A percentile compares a stretch with the other conserved stretches of the same genome.
These are phyloP conservation scores for Trichosporon sp. DNA, from an alignment of 1,284 basidiomycete genomes.

Conservation along the genomic window DNA sequence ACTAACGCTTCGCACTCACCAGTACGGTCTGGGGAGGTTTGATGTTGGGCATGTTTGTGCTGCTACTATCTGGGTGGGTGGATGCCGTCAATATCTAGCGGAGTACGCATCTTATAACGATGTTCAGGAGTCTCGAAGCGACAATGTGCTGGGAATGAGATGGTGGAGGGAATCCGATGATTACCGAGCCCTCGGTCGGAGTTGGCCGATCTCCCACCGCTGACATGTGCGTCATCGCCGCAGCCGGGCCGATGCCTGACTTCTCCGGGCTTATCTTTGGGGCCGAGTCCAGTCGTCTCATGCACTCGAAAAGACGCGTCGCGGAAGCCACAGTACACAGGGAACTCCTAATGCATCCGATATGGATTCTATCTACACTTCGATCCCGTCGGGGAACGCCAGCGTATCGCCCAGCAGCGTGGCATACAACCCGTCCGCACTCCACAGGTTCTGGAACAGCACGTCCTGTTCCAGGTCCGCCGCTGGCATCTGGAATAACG, in stretches of 20 bases:
- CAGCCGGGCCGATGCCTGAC: neutral
- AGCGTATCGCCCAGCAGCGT: constrained; percentile 19
- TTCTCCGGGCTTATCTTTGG: neutral
- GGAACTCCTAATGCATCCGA: neutral
- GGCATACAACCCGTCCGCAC: constrained; percentile 13
- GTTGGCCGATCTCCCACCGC: neutral
- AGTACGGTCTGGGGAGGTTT: constrained; percentile 8
- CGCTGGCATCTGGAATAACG: constrained; percentile 17
- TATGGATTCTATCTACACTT: neutral
- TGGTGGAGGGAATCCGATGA: neutral
- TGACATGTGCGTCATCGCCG: neutral
- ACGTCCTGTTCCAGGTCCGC: constrained; percentile 19
- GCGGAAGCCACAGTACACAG: neutral
- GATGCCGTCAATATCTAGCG: neutral
- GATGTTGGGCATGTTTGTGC: neutral
- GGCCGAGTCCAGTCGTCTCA: neutral
- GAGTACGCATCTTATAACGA: neutral
- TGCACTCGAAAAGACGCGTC: neutral
- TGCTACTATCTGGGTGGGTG: neutral
- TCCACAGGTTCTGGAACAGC: constrained; percentile 11
- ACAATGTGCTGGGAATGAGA: neutral
- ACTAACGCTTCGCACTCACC: neutral
- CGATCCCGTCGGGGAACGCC: constrained; percentile 9
- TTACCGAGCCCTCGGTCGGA: neutral
- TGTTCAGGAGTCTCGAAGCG: neutral